A percentile compares a stretch with the other conserved stretches of the same genome.
Evolutionary conservation across 176 grass and related monocot species (phyloP).

Genomic region (Oryza coarctata): DNA sequence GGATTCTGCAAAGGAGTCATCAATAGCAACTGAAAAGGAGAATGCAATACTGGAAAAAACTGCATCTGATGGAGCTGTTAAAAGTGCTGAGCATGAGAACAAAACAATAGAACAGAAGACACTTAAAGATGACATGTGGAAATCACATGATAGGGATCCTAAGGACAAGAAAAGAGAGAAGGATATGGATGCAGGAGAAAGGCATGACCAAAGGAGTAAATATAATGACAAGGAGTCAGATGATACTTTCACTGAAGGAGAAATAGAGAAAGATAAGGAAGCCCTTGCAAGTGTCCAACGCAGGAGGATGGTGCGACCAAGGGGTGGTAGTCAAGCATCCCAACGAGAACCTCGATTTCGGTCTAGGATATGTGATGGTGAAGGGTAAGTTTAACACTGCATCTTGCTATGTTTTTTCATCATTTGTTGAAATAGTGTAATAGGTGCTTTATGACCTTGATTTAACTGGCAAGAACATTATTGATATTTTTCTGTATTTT

Average conservation of each 20-base stretch:
- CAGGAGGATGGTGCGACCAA: slow-evolving; percentile 56
- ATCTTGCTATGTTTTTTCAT: slow-evolving; percentile 25
- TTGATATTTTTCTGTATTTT: slow-evolving; percentile 13
- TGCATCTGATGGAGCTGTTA: slow-evolving; percentile 46
- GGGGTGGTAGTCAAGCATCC: slow-evolving; percentile 58
- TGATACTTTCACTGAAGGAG: slow-evolving; percentile 60
- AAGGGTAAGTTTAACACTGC: slow-evolving; percentile 60
- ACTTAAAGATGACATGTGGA: slow-evolving; percentile 62
- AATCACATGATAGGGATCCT: slow-evolving; percentile 49
- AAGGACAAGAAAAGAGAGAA: slow-evolving; percentile 72
- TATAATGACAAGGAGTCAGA: slow-evolving; percentile 71
- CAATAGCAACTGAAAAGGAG: slow-evolving; percentile 52
- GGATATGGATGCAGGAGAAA: slow-evolving; percentile 59
- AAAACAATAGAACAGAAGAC: slow-evolving; percentile 48
- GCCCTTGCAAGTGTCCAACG: slow-evolving; percentile 62
- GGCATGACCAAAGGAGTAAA: slow-evolving; percentile 55
- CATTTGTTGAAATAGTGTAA: slow-evolving; percentile 4
- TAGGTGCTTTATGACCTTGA: not conserved
- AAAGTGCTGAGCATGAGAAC: slow-evolving; percentile 58
- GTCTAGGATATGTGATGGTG: slow-evolving; percentile 60
- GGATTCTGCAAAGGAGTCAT: slow-evolving; percentile 53
- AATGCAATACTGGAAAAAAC: slow-evolving; percentile 47
- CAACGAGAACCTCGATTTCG: slow-evolving; percentile 71
- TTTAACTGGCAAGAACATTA: slow-evolving; percentile 3
- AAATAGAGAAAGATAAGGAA: slow-evolving; percentile 87